A percentile compares a stretch with the other conserved stretches of the same genome.
Conservation (phyloP, 2,329 filamentous ascomycete species). For the Sporothrix mexicana region DNA sequence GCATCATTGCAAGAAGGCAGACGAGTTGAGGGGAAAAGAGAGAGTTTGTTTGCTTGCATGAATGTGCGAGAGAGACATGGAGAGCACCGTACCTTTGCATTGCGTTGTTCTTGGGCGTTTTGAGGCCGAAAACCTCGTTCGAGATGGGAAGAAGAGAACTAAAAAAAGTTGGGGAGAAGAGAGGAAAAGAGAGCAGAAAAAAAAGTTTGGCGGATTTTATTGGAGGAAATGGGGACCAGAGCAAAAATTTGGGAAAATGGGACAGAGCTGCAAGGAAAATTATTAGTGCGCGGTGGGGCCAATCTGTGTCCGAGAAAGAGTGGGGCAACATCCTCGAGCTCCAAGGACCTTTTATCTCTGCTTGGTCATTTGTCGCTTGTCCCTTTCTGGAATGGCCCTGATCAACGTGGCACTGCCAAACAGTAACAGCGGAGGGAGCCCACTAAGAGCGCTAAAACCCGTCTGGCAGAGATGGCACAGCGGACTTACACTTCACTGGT, state of each 20-base stretch:
- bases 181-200: constrained; percentile 32
- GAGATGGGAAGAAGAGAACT: not conserved
- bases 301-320: not conserved
- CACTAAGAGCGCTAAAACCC: constrained; percentile 15
- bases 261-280: constrained; percentile 32
- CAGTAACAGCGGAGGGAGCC: constrained; percentile 23
- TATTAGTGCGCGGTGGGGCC: constrained; percentile 32
- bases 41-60: not conserved
- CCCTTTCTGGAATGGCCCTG: not conserved
- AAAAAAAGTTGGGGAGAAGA: constrained; percentile 19
- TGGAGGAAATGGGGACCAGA: constrained; percentile 31
- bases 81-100: constrained; percentile 41
- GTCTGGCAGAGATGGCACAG: constrained; percentile 9
- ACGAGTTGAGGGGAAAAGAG: not conserved
- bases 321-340: not conserved
- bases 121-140: constrained; percentile 11
- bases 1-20: constrained; percentile 51
- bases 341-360: not conserved
- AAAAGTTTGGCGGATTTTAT: constrained; percentile 31
- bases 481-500: not conserved
- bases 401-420: not conserved
- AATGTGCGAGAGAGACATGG: not conserved
- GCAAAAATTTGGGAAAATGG: constrained; percentile 12
- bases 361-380: constrained; percentile 19
- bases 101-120: constrained; percentile 22